Base-by-base conservation (phyloP, 225 moss, liverwort and hornwort species). In the Thuidium tamariscinum region DNA sequence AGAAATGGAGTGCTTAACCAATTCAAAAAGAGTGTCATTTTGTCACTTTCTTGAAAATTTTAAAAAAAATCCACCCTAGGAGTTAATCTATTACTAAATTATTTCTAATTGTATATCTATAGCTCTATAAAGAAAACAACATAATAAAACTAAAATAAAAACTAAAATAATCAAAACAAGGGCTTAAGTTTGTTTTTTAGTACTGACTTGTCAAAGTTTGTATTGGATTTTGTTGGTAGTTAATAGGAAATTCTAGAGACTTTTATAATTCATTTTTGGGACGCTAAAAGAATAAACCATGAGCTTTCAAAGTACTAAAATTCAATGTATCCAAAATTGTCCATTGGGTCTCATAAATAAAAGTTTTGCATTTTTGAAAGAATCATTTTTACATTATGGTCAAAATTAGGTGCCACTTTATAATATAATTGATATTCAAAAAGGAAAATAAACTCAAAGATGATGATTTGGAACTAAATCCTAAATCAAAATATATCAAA, bases 121-220 rank as follows among this genome's bases (percentile, higher is more conserved):
- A 9, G 26, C 2, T 42, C 27, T 44, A 6, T 0, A 29, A 15
- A 44, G 10, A 29, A 27, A 71, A 42, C 15, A 16, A 16, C 0
- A 10, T 0, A 29, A 0, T 3, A 29, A 16, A 27, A 0, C 7
- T 46, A 2, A 16, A 17, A 71, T 8, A 23, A 1, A 0, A 15
- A 3, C 14, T 29, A 16, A 71, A 72, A 10, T 46, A 0, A 1
- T 18, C 0, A 0, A 0, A 30, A 6, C 6, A 72, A 48, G 4
- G 19, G 6, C 6, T 72, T 72, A 11, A 46, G 1, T 2, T 10
- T 6, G 4, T 2, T 17, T 25, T 69, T 9, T 29, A 17, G 16
- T 44, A 17, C 10, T 10, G 6, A 72, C 29, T 27, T 30, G 6
- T 72, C 30, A 72, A 30, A 11, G 5, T 46, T 48, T 30, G 10